Conservation (phyloP, 768 basidiomycete genomes). For the Calocera viscosa region DNA sequence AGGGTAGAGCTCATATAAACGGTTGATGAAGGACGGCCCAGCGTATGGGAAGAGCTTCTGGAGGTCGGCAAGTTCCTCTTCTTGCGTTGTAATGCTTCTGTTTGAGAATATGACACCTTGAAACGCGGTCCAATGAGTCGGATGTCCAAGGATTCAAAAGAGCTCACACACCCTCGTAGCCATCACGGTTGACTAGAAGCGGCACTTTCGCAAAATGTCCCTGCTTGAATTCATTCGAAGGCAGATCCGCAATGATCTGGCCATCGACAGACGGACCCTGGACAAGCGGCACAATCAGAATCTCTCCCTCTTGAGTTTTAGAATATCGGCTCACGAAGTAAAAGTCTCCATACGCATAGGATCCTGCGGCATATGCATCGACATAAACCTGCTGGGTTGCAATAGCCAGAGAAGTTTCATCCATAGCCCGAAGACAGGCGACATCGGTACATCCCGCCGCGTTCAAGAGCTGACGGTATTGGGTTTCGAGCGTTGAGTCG, state of each 20-base stretch:
- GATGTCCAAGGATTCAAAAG: background rate
- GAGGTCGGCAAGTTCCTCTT: background rate
- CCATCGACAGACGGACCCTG: background rate
- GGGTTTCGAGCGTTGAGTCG: background rate
- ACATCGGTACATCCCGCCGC: background rate
- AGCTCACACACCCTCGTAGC: background rate
- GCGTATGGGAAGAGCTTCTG: background rate
- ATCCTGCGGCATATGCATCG: background rate
- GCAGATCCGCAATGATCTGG: background rate
- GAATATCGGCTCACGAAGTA: background rate
- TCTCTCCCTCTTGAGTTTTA: background rate
- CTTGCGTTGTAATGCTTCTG: background rate
- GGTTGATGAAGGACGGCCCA: background rate
- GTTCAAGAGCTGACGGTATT: background rate
- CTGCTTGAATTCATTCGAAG: conserved; percentile 4
- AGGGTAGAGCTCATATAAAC: background rate
- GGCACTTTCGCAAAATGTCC: background rate
- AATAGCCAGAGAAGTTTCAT: background rate
- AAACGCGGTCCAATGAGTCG: background rate
- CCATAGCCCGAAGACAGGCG: background rate
- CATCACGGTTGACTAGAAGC: background rate
- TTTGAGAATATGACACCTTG: background rate
- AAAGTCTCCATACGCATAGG: background rate
- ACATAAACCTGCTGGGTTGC: background rate
- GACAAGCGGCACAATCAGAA: background rate